Conservation (phyloP, 78 protist species). For the Dictyostelium purpureum region DNA sequence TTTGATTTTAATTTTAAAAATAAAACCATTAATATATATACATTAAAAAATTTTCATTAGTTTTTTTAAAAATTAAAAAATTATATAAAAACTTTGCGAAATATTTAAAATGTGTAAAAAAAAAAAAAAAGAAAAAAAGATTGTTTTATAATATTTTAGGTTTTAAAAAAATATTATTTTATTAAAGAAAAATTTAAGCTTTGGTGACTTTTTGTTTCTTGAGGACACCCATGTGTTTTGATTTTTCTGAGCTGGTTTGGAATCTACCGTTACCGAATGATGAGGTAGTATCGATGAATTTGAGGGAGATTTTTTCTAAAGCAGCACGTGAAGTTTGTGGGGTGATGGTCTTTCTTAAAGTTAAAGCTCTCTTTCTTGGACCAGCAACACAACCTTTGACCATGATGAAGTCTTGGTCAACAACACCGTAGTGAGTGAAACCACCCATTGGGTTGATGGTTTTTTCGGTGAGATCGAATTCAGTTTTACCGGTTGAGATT, state of each 20-base stretch:
- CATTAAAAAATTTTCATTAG: no score
- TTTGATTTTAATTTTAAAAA: no score
- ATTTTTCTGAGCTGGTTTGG: conserved; percentile 99
- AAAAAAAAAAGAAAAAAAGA: no score
- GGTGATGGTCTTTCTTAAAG: conserved; percentile 97
- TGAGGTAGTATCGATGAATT: conserved; percentile 99
- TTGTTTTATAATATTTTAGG: no score
- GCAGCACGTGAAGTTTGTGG: conserved; percentile 91
- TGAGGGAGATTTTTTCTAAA: conserved; percentile 93
- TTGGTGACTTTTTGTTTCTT: conserved; percentile 40
- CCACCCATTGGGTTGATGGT: conserved; percentile 99
- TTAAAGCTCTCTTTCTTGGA: conserved; percentile 96
- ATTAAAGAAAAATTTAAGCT: no score
- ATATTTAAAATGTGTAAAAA: no score
- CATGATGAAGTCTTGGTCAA: conserved; percentile 97
- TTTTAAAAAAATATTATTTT: no score
- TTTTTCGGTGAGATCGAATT: conserved; percentile 98
- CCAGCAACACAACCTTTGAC: conserved; percentile 97
- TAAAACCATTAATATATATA: no score
- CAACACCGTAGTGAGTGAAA: conserved; percentile 99
- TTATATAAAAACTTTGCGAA: no score
- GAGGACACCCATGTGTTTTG: conserved; percentile 89
- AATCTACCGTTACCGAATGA: conserved; percentile 99
- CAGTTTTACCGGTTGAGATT: conserved; percentile 96
- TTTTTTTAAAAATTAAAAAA: no score